A percentile compares a stretch with the other conserved stretches of the same genome.
phyloP scores from a whole-genome alignment of 352 stramenopile genomes.

The Thalassiosira gravida region DNA sequence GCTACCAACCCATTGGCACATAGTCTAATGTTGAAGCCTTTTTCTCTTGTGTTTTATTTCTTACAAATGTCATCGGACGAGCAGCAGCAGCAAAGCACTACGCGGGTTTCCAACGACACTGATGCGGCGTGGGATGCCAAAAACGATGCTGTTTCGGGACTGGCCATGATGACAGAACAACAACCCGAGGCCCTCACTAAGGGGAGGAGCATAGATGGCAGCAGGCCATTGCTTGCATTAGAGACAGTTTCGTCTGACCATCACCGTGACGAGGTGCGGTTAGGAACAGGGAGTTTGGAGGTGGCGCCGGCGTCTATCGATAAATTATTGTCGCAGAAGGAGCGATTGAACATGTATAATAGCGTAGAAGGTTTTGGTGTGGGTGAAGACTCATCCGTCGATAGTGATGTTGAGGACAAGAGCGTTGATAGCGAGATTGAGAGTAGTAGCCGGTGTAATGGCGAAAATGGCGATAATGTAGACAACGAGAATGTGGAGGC shows the following conservation, averaged over 20 bases:
- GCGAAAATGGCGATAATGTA: constrained; percentile 12
- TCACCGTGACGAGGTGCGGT: too few relatives aligned
- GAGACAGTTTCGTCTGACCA: constrained; percentile 15
- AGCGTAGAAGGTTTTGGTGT: constrained; percentile 37
- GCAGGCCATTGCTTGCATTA: constrained; percentile 43
- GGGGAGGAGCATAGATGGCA: neutral
- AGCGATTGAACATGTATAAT: constrained; percentile 54
- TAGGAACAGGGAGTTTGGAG: too few relatives aligned
- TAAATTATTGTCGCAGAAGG: too few relatives aligned
- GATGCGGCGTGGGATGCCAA: constrained; percentile 43
- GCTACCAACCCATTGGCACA: too few relatives aligned
- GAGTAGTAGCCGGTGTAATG: too few relatives aligned
- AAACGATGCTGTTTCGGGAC: too few relatives aligned
- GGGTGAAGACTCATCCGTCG: constrained; percentile 57
- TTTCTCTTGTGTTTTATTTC: too few relatives aligned
- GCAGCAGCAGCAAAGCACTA: neutral
- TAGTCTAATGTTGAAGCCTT: too few relatives aligned
- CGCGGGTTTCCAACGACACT: neutral
- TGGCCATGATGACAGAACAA: too few relatives aligned
- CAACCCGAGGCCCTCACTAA: constrained; percentile 26
- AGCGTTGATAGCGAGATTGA: too few relatives aligned
- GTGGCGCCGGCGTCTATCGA: too few relatives aligned
- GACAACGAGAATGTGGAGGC: constrained; percentile 1
- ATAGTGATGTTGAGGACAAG: constrained; percentile 33
- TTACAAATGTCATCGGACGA: neutral